phyloP scores from a whole-genome alignment of 768 basidiomycete genomes.

The Amanita molliuscula region DNA sequence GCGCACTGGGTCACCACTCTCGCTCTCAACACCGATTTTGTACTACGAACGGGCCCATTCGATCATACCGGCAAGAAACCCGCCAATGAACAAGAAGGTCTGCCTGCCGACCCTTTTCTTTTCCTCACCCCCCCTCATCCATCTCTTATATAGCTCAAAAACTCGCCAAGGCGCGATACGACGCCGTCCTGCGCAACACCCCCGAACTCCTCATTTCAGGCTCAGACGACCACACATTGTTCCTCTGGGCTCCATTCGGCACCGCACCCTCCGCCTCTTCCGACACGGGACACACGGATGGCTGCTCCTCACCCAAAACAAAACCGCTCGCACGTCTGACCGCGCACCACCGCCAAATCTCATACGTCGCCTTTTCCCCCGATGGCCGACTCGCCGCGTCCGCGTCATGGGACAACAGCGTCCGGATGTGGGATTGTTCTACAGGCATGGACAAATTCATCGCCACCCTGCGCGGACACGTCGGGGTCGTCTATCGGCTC shows the following conservation, averaged over 20 bases:
- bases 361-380: constrained; percentile 90
- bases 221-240: constrained; percentile 96
- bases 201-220: constrained; percentile 90
- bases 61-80: constrained; percentile 81
- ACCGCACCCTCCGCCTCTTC: constrained; percentile 20
- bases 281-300: constrained; percentile 9
- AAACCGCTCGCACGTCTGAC: constrained; percentile 63
- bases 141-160: constrained; percentile 47
- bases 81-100: constrained; percentile 75
- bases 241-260: constrained; percentile 85
- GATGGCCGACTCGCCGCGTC: constrained; percentile 90
- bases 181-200: constrained; percentile 45
- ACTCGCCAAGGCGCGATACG: constrained; percentile 71
- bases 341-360: constrained; percentile 91
- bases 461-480: constrained; percentile 84
- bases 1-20: constrained; percentile 99
- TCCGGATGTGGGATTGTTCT: constrained; percentile 81
- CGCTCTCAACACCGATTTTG: constrained; percentile 90
- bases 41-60: constrained; percentile 89
- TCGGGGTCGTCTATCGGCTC: constrained; percentile 88
- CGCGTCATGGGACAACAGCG: constrained; percentile 83
- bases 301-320: constrained; percentile 3
- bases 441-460: constrained; percentile 69
- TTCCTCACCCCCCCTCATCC: background rate
- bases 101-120: constrained; percentile 8